Evolutionary conservation across 2,329 filamentous ascomycete species (phyloP), one percentile per base, ranked within the genome.

Genomic region (Curvularia sp.): DNA sequence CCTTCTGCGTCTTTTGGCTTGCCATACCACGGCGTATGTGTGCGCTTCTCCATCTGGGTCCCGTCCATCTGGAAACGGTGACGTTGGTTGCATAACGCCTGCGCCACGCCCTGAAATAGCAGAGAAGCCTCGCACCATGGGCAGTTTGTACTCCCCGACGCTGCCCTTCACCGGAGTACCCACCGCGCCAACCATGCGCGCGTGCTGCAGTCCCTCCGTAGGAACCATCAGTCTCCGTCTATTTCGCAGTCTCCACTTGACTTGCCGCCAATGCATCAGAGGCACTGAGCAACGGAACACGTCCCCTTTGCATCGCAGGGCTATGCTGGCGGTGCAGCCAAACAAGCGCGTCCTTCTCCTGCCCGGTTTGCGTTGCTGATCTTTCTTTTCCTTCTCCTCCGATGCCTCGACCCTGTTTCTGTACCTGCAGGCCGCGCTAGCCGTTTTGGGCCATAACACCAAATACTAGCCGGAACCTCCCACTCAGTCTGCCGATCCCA

Each of bases 181-280:
- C 52, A 51, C 58, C 47, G 51, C 52, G 53, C 60, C 33, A 58
- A 53, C 58, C 61, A 61, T 58, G 55, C 52, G 52, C 53, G 46
- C 58, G 53, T n/a, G 39, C 53, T 35, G 46, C 33, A n/a, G 42
- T 44, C 56, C 51, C 38, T 42, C 20, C 20, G 26, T 43, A 53
- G 48, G 38, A 42, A 51, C 35, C 35, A 15, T 51, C 33, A 47
- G 47, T 47, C 46, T 35, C 30, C 15, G 49, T 53, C 46, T 49
- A 6, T 46, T 30, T 28, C 44, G 42, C 30, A 20, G 28, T 47
- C 35, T 47, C 54, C 51, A 41, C 55, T 49, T 44, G 31, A 46
- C 56, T 46, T 55, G 48, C 46, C 41, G 41, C 22, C 26, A 35
- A 39, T 38, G 12, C 33, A 26, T n/a, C 41, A 33, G 22, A 43